Conservation (phyloP, 148 eudicot species). For the Selenicereus undatus region DNA sequence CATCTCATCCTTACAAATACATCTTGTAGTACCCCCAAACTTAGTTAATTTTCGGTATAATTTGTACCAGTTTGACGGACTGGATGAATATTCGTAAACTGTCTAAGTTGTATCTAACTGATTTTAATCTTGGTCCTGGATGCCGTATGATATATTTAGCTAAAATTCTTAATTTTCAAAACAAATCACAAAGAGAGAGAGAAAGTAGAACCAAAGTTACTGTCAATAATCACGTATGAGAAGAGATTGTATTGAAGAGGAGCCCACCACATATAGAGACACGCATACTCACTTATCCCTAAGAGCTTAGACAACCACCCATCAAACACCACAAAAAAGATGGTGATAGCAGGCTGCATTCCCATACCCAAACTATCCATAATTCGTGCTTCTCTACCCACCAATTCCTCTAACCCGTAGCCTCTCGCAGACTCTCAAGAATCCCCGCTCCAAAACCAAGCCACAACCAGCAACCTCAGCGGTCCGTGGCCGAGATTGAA, state of each 20-base stretch:
- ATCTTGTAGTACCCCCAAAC: too few species aligned
- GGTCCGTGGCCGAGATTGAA: slow-evolving; percentile 64
- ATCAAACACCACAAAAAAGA: slow-evolving; percentile 20
- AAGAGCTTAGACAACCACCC: neutral
- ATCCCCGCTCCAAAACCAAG: slow-evolving; percentile 11
- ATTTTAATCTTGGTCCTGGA: too few species aligned
- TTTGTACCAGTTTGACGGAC: too few species aligned
- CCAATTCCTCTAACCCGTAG: slow-evolving; percentile 10
- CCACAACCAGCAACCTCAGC: slow-evolving; percentile 20
- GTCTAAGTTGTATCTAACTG: too few species aligned
- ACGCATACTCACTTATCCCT: slow-evolving; percentile 9
- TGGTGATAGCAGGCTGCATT: slow-evolving; percentile 22
- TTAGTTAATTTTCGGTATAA: too few species aligned
- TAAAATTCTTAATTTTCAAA: too few species aligned
- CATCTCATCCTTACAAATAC: too few species aligned
- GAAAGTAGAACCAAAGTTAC: neutral
- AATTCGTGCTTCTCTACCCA: slow-evolving; percentile 17
- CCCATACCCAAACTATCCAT: slow-evolving; percentile 15
- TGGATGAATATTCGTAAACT: too few species aligned
- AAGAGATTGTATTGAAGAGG: neutral
- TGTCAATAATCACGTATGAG: too few species aligned
- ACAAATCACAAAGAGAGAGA: neutral
- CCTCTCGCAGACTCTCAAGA: slow-evolving; percentile 11
- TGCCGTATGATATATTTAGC: too few species aligned
- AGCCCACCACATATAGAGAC: slow-evolving; percentile 19